Evolutionary conservation across 2,329 filamentous ascomycete species (phyloP), one percentile per base, ranked within the genome.

Genomic region (Penicillium expansum): DNA sequence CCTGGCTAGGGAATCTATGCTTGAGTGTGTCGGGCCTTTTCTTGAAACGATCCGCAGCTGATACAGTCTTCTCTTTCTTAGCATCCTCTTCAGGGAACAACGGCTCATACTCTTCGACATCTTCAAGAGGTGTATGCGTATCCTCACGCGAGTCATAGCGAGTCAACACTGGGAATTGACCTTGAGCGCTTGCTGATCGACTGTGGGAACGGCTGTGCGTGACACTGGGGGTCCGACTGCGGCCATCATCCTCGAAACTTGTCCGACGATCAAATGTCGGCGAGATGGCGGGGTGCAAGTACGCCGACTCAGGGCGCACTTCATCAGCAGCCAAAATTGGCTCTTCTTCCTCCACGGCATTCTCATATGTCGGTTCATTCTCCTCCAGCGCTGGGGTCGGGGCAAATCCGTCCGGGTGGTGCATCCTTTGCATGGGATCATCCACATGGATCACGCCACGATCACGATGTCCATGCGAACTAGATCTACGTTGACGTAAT

Each of bases 91-190:
- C 92, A 0, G 90, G 87, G 75, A 99, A 99, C 4, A 99, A 79
- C 1, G 94, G 94, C 72, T 97, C 93, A 68, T 97, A 97, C 72
- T 97, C 92, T 67, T 92, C 88, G 5, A 96, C 90, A 68, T 96
- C 89, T 66, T 95, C 91, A 9, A 96, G 78, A 5, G 90, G 90
- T 4, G 88, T 92, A 42, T 81, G 77, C 44, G 77, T 71, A 22
- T 80, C 79, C 45, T 82, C 80, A 38, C 79, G 79, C 16, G 80
- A 85, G 76, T 68, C 77, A 76, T 73, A 87, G 71, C 73, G 87
- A 52, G 78, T 74, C 45, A 82, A 68, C 53, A 77, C 76, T 16
- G 82, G 78, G 7, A 81, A 76, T 44, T 77, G 79, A 61, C 82
- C 85, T 69, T 87, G 85, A 39, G 86, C 77, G 70, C 84, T 89